Evolutionary conservation across 2,329 filamentous ascomycete genomes (phyloP), one percentile per base, ranked within the genome.

Genomic region (Emmonsiellopsis sp.): DNA sequence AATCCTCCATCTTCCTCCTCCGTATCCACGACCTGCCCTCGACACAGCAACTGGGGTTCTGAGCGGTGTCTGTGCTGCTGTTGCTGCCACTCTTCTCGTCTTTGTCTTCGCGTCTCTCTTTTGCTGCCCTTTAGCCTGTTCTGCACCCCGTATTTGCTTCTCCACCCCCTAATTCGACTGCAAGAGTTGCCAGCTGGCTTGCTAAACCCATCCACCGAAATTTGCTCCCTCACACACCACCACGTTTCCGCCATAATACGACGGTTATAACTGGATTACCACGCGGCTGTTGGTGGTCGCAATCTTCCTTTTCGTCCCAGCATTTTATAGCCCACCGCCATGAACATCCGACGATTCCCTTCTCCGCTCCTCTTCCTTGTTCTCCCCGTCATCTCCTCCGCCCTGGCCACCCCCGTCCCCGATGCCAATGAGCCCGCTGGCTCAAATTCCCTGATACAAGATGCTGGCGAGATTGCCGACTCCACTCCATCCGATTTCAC

Each of bases 311-410:
- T 52, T 52, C 42, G 7, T n/a, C 20, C 16, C 10, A 10, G 20
- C 15, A 32, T 30, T 26, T 35, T 45, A 37, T 30, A 35, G 7
- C 11, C n/a, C n/a, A 13, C 32, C 30, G 50, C 16, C 40, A 60
- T 60, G 58, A 57, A 51, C 46, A 26, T 57, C 20, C 51, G 47
- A 53, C 55, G 32, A 26, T 46, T 59, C 45, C 52, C 55, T 10
- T 45, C 46, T 15, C 54, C 54, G n/a, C 51, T 56, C 30, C 43
- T 58, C 10, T 41, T 59, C 43, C 49, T 58, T 48, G 47, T 58
- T 46, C 44, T 55, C 30, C 46, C 54, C 9, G 53, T 54, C 31
- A 51, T 59, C 44, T 56, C 57, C 38, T 38, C 48, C 34, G 41
- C 49, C 16, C 32, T 58, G 38, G 57, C 57, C 52, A 44, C 54